Percentiles rank a stretch among this genome's conserved stretches.
phyloP scores from a whole-genome alignment of 129 eudicot species.

The Flaveria linearis region DNA sequence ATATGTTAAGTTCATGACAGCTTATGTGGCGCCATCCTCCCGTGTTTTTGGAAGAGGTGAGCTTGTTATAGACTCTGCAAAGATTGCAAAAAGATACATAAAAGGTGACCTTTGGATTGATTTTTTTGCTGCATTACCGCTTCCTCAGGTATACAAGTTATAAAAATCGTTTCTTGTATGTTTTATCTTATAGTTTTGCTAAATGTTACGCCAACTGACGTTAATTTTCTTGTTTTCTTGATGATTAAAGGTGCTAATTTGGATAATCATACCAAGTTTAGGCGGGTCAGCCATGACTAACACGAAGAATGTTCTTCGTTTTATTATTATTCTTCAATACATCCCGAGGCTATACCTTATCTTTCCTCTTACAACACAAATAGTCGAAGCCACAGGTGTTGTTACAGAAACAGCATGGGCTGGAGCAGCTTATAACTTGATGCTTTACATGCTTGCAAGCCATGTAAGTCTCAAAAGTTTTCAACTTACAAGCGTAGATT shows the following conservation, averaged over 20 bases:
- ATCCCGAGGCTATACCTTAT: constrained; percentile 75
- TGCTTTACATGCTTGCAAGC: constrained; percentile 82
- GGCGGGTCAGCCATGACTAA: constrained; percentile 82
- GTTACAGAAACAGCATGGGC: constrained; percentile 91
- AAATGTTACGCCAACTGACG: background rate
- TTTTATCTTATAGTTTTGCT: background rate
- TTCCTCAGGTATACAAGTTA: constrained; percentile 70
- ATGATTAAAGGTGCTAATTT: constrained; percentile 57
- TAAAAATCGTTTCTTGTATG: constrained; percentile 12
- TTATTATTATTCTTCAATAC: constrained; percentile 75
- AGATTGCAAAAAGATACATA: constrained; percentile 64
- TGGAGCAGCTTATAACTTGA: constrained; percentile 87
- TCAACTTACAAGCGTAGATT: background rate
- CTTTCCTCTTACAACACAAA: constrained; percentile 68
- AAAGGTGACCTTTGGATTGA: constrained; percentile 65
- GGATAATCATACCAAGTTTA: constrained; percentile 73
- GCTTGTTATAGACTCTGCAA: constrained; percentile 73
- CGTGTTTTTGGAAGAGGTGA: constrained; percentile 97
- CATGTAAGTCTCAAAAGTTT: constrained; percentile 58
- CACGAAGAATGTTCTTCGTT: constrained; percentile 75
- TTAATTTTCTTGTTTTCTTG: constrained; percentile 17
- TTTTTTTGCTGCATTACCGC: constrained; percentile 76
- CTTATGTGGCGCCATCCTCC: constrained; percentile 94
- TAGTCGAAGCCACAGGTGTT: constrained; percentile 74
- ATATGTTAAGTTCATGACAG: constrained; percentile 67